phyloP scores from a whole-genome alignment of 2,329 filamentous ascomycete genomes.

The Intubia oerlemansii region DNA sequence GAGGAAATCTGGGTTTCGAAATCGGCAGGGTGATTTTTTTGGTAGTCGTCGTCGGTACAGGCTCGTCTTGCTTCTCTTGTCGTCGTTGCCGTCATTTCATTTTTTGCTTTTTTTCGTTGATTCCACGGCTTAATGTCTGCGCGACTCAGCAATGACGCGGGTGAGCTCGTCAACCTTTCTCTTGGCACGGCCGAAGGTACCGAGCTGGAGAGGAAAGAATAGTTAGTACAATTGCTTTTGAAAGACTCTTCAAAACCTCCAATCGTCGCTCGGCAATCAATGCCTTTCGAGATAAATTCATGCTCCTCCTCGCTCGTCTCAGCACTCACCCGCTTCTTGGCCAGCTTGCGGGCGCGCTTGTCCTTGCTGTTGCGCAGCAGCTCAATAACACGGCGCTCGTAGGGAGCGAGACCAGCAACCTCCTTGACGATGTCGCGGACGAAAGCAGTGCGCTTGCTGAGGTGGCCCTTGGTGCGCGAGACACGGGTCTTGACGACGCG shows the following conservation, averaged over 20 bases:
- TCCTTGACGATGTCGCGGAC: conserved; percentile 96
- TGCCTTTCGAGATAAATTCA: too few species aligned
- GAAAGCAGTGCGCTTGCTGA: conserved; percentile 93
- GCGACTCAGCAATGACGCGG: conserved; percentile 91
- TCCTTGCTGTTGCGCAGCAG: conserved; percentile 98
- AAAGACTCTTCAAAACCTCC: too few species aligned
- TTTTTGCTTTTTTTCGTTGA: too few species aligned
- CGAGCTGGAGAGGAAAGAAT: too few species aligned
- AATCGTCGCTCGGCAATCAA: too few species aligned
- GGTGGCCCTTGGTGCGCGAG: conserved; percentile 78
- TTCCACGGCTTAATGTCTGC: conserved; percentile 49
- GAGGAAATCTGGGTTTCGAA: too few species aligned
- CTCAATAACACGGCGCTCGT: conserved; percentile 98
- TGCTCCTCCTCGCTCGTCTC: too few species aligned
- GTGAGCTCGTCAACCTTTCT: conserved; percentile 98
- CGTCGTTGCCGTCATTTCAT: too few species aligned
- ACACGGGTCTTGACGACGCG: conserved; percentile 60
- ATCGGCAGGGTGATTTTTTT: too few species aligned
- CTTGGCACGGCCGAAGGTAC: conserved; percentile 97
- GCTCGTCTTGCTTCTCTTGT: too few species aligned
- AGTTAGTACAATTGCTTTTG: background rate
- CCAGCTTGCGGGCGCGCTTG: conserved; percentile 96
- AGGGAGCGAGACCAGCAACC: conserved; percentile 82
- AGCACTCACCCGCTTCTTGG: conserved; percentile 95
- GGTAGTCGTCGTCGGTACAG: too few species aligned